Conservation (phyloP, 768 basidiomycete species). For the Kwoniella dejecticola region DNA sequence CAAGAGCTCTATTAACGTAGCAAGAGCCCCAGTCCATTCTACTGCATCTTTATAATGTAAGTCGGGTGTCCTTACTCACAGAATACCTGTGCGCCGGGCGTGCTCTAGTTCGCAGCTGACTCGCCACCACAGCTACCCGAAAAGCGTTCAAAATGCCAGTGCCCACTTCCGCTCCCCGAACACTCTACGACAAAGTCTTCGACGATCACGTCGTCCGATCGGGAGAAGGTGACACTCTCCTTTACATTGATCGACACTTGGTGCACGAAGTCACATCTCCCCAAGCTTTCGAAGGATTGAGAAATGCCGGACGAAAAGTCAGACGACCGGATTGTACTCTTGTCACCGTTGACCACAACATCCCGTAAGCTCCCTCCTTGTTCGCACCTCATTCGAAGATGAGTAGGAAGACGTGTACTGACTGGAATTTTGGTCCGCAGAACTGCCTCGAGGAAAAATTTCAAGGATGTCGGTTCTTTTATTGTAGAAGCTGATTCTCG, state of each 20-base stretch:
- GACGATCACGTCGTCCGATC: slow-evolving; percentile 88
- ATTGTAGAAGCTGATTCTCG: slow-evolving; percentile 83
- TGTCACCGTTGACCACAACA: slow-evolving; percentile 84
- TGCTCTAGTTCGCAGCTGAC: neutral
- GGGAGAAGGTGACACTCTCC: slow-evolving; percentile 56
- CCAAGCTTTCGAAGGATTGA: slow-evolving; percentile 88
- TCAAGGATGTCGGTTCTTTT: slow-evolving; percentile 69
- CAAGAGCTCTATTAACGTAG: neutral
- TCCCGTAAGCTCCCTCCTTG: slow-evolving; percentile 64
- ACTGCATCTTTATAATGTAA: slow-evolving; percentile 1
- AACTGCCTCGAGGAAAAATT: slow-evolving; percentile 73
- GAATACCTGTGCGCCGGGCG: neutral
- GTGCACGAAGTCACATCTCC: slow-evolving; percentile 94
- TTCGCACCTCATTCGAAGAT: neutral
- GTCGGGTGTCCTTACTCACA: neutral
- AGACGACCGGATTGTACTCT: slow-evolving; percentile 85
- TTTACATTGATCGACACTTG: slow-evolving; percentile 62
- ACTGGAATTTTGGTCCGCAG: slow-evolving; percentile 55
- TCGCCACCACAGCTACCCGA: slow-evolving; percentile 14
- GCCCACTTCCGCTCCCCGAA: slow-evolving; percentile 68
- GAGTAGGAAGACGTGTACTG: too few species aligned
- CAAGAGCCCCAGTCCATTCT: slow-evolving; percentile 1
- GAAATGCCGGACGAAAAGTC: slow-evolving; percentile 71
- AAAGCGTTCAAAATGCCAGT: slow-evolving; percentile 60
- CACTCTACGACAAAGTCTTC: slow-evolving; percentile 97